Base-by-base conservation (phyloP, 192 early-diverging fungal species). In the Backusella tuberculispora region DNA sequence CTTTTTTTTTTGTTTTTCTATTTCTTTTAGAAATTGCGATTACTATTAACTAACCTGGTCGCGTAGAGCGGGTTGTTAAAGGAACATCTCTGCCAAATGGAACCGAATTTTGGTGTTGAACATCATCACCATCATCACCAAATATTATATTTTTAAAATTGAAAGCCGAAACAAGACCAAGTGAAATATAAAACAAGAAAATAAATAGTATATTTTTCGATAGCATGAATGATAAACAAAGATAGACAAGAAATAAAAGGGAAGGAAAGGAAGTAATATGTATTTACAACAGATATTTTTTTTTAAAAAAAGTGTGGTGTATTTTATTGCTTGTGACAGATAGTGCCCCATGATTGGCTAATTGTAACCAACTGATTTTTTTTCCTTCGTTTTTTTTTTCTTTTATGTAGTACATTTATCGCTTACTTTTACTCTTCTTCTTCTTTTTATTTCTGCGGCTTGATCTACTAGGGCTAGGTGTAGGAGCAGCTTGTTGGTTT, bases 361-460 rank as follows among this genome's bases (percentile, higher is more conserved):
- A 60, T 24, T 7, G 10, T 24, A 24, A 60, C 53, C 53, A 60
- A 60, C 21, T 34, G 29, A 34, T 34, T 34, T 34, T 34, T 34
- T 34, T 34, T 34, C 29, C 29, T 34, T 34, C 29, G 29, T 1
- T 34, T 34, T 60, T 56, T 56, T 21, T 26, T 60, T 60, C 26
- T 26, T 24, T 26, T 26, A 26, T 26, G 26, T 60, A 10, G 53
- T 26, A 60, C 21, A 60, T 13, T 26, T 60, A 60, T 60, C 53
- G 53, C 21, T 60, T 60, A 24, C 53, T 26, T 12, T 60, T 60
- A 3, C 53, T 60, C 10, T 24, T 60, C 53, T 60, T 60, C 21
- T 60, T 60, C 53, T 60, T 60, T 26, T 60, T 60, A 26, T 60
- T 60, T 60, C 53, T 60, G 26, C 53, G 53, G 21, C 21, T 60